Evolutionary conservation across 2,329 filamentous ascomycete species (phyloP).

Genomic region (Monilinia polystroma): DNA sequence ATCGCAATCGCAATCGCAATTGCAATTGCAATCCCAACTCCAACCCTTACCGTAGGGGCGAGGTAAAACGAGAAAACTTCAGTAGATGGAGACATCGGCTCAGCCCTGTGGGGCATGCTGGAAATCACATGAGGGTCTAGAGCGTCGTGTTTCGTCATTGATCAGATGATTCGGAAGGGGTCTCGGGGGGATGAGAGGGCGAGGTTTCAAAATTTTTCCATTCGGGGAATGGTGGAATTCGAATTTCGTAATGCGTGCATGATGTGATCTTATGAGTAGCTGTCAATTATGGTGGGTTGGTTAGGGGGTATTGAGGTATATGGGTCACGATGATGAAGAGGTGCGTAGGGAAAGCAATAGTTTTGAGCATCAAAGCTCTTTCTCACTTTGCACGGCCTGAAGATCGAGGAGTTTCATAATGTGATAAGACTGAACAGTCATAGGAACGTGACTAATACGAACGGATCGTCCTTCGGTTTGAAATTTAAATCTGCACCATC

Average conservation of each 20-base stretch:
- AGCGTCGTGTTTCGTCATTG: slow-evolving; percentile 1
- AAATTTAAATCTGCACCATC: neutral
- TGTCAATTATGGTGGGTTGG: neutral
- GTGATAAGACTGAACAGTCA: neutral
- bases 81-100: neutral
- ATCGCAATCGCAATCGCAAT: too few relatives aligned
- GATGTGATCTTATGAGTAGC: neutral
- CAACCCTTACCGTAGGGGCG: too few relatives aligned
- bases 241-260: slow-evolving; percentile 2
- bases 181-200: too few relatives aligned
- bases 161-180: neutral
- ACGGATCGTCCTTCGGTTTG: neutral
- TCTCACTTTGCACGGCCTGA: too few relatives aligned
- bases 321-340: too few relatives aligned
- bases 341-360: neutral
- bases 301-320: neutral
- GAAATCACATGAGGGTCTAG: too few relatives aligned
- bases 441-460: neutral
- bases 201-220: too few relatives aligned
- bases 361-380: neutral
- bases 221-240: neutral
- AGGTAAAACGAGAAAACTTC: neutral
- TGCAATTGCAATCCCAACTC: neutral
- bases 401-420: neutral
- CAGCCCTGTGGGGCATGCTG: slow-evolving; percentile 7